Evolutionary conservation across 352 stramenopile species (phyloP).

Genomic region (Plasmopara viticola): DNA sequence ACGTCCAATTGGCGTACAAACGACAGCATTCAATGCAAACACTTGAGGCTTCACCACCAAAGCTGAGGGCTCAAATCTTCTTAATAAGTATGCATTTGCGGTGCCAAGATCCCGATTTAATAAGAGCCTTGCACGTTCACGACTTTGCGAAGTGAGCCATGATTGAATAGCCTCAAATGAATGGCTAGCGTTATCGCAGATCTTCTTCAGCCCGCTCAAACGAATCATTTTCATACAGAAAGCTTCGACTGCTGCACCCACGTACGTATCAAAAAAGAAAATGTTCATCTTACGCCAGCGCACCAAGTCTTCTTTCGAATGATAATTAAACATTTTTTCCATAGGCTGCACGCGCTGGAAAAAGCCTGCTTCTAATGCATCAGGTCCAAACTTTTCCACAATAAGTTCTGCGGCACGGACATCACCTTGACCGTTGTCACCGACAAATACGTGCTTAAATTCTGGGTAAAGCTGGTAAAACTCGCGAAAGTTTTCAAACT

Average conservation of each 20-base stretch:
- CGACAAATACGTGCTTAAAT: conserved; percentile 97
- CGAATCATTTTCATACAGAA: conserved; percentile 69
- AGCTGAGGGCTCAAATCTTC: conserved; percentile 23
- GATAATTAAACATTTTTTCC: conserved; percentile 80
- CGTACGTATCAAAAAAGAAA: conserved; percentile 89
- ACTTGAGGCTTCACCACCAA: conserved; percentile 59
- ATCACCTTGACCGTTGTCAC: conserved; percentile 95
- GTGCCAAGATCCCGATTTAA: conserved; percentile 58
- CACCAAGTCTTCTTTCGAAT: conserved; percentile 63
- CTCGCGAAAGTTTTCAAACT: conserved; percentile 91
- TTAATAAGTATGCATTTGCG: conserved; percentile 59
- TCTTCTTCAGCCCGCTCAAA: conserved; percentile 58
- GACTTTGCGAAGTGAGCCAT: conserved; percentile 49
- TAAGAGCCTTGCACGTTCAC: conserved; percentile 49
- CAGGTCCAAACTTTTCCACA: conserved; percentile 58
- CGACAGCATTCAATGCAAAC: conserved; percentile 46
- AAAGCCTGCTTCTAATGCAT: conserved; percentile 73
- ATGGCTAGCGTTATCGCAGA: conserved; percentile 42
- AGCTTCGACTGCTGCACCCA: conserved; percentile 76
- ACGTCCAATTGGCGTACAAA: conserved; percentile 58
- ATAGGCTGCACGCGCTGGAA: conserved; percentile 88
- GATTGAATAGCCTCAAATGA: conserved; percentile 54
- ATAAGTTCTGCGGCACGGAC: conserved; percentile 89
- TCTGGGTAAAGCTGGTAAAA: conserved; percentile 98
- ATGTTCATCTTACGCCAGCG: conserved; percentile 85